Conservation (phyloP, 2,329 filamentous ascomycete genomes). For the Colletotrichum musicola region DNA sequence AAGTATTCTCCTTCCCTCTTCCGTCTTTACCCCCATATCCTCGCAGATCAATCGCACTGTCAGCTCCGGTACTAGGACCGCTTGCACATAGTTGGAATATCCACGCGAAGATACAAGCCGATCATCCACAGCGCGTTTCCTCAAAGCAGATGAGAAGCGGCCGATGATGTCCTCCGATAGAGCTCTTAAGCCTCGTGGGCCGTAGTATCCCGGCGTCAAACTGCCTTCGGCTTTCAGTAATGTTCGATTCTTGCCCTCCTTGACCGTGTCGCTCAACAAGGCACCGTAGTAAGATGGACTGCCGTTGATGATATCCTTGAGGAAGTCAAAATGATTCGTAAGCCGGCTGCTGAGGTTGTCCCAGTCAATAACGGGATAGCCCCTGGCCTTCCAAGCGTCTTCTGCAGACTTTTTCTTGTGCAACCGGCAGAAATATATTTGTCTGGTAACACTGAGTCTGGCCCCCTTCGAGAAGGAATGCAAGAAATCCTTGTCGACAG, state of each 20-base stretch:
- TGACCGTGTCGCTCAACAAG: slow-evolving; percentile 66
- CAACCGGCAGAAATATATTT: slow-evolving; percentile 72
- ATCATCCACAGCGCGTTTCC: slow-evolving; percentile 73
- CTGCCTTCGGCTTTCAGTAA: slow-evolving; percentile 69
- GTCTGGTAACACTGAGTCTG: slow-evolving; percentile 67
- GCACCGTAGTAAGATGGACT: slow-evolving; percentile 71
- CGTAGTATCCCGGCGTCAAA: slow-evolving; percentile 85
- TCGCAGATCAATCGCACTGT: slow-evolving; percentile 67
- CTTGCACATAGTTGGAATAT: slow-evolving; percentile 77
- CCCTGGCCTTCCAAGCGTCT: slow-evolving; percentile 60
- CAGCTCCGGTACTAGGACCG: slow-evolving; percentile 82
- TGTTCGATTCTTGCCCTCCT: slow-evolving; percentile 69
- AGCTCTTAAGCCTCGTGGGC: slow-evolving; percentile 76
- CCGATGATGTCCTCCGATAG: slow-evolving; percentile 79
- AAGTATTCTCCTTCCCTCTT: slow-evolving; percentile 67
- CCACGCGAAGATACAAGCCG: slow-evolving; percentile 75
- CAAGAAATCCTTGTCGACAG: slow-evolving; percentile 69
- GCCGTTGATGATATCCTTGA: slow-evolving; percentile 73
- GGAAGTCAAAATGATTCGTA: slow-evolving; percentile 62
- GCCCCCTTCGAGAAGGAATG: slow-evolving; percentile 61
- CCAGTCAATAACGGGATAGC: slow-evolving; percentile 83
- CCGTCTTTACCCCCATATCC: slow-evolving; percentile 61
- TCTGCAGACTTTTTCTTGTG: slow-evolving; percentile 70
- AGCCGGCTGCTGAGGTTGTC: slow-evolving; percentile 69
- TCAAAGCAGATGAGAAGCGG: slow-evolving; percentile 70